These are phyloP conservation scores for Picea abies DNA, from an alignment of 83 land plant genomes.

Conservation along the genomic window DNA sequence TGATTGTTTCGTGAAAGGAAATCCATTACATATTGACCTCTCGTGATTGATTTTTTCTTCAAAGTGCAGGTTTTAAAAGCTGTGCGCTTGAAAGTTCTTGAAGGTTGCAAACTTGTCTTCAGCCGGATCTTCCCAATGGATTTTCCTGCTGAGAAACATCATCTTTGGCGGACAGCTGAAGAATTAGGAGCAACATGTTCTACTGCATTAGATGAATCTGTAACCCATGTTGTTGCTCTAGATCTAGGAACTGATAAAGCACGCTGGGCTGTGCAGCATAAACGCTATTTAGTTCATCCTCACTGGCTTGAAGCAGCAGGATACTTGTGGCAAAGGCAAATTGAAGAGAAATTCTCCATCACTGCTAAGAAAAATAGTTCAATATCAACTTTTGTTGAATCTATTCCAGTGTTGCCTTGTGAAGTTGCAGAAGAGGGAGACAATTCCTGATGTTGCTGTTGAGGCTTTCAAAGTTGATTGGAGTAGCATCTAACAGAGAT, in stretches of 20 bases:
- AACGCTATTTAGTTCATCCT: conserved; percentile 74
- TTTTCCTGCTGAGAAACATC: conserved; percentile 43
- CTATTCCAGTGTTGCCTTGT: conserved; percentile 12
- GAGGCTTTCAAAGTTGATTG: neutral
- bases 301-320: conserved; percentile 91
- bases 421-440: neutral
- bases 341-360: conserved; percentile 70
- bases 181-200: conserved; percentile 83
- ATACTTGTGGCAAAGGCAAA: conserved; percentile 73
- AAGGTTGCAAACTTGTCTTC: conserved; percentile 83
- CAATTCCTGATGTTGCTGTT: too few species aligned
- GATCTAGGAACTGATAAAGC: conserved; percentile 83
- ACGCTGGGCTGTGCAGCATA: conserved; percentile 80
- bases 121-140: conserved; percentile 65
- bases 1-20: neutral
- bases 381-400: conserved; percentile 14
- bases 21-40: neutral
- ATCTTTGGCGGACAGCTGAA: conserved; percentile 79
- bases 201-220: conserved; percentile 52
- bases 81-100: conserved; percentile 50
- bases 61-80: conserved; percentile 53
- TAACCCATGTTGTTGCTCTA: conserved; percentile 88
- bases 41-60: neutral
- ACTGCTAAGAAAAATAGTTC: conserved; percentile 18
- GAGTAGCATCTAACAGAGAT: neutral